Evolutionary conservation across 2,329 filamentous ascomycete species (phyloP).

Genomic region (Trichoderma guizhouense): DNA sequence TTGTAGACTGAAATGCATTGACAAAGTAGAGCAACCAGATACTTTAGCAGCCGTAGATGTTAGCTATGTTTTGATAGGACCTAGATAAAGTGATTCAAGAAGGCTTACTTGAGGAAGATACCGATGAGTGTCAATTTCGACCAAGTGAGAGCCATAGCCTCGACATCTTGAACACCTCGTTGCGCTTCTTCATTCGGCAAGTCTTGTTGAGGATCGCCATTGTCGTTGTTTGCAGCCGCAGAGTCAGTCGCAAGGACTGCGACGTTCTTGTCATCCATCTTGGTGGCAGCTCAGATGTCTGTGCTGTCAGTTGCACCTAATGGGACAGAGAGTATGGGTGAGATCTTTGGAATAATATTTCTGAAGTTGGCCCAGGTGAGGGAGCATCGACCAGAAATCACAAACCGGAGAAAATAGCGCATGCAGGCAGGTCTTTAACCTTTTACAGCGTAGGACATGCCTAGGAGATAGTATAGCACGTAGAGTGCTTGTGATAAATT

Average conservation of each 20-base stretch:
- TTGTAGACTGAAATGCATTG: slow-evolving; percentile 46
- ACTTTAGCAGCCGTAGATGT: slow-evolving; percentile 20
- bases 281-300: not conserved
- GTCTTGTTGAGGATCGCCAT: not conserved
- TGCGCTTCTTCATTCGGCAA: slow-evolving; percentile 27
- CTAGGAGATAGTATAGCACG: not conserved
- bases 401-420: not conserved
- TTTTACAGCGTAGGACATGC: not conserved
- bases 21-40: slow-evolving; percentile 51
- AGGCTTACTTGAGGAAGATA: slow-evolving; percentile 33
- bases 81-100: not conserved
- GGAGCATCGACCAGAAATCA: not conserved
- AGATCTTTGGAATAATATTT: not conserved
- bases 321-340: not conserved
- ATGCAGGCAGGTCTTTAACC: not conserved
- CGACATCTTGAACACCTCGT: slow-evolving; percentile 39
- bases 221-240: not conserved
- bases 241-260: not conserved
- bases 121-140: slow-evolving; percentile 34
- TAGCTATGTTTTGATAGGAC: not conserved
- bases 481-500: not conserved
- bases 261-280: not conserved
- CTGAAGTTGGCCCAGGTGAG: not conserved
- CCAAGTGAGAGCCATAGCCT: slow-evolving; percentile 43
- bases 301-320: not conserved